Conservation (phyloP, 805 yeast species). For the Yamadazyma paraphyllophila region DNA sequence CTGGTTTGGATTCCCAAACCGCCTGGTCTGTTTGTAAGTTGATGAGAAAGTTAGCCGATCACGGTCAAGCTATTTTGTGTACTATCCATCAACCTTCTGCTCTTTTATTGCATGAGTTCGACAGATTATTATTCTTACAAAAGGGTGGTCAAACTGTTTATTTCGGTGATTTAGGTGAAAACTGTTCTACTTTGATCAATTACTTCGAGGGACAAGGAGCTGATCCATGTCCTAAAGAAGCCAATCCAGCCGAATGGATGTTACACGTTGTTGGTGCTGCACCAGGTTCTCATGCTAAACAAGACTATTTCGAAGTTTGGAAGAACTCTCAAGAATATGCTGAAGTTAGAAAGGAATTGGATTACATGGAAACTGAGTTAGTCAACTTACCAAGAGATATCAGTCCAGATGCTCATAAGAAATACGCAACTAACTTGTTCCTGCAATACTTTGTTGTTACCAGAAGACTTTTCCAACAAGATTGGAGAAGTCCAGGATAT, state of each 20-base stretch:
- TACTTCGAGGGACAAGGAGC: constrained; percentile 77
- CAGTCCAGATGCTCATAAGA: constrained; percentile 25
- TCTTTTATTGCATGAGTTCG: constrained; percentile 40
- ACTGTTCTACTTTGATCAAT: constrained; percentile 53
- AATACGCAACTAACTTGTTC: constrained; percentile 29
- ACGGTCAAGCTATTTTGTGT: constrained; percentile 67
- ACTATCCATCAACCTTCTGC: constrained; percentile 58
- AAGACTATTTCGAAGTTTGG: constrained; percentile 79
- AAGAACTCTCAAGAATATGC: constrained; percentile 55
- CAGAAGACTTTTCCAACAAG: constrained; percentile 24
- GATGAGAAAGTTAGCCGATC: constrained; percentile 44
- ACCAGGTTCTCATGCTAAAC: constrained; percentile 70
- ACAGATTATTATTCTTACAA: constrained; percentile 29
- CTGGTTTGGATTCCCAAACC: constrained; percentile 55
- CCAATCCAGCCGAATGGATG: constrained; percentile 75
- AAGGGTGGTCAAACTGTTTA: constrained; percentile 58
- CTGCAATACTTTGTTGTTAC: constrained; percentile 32
- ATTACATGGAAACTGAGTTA: constrained; percentile 49
- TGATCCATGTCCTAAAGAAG: constrained; percentile 33
- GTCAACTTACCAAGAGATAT: constrained; percentile 37
- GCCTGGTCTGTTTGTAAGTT: constrained; percentile 59
- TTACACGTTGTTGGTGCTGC: constrained; percentile 81
- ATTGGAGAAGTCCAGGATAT: constrained; percentile 62
- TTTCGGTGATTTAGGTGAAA: constrained; percentile 76
- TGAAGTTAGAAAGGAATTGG: constrained; percentile 54